phyloP scores from a whole-genome alignment of 441 rosid species.

The Pelargonium fulgidum region DNA sequence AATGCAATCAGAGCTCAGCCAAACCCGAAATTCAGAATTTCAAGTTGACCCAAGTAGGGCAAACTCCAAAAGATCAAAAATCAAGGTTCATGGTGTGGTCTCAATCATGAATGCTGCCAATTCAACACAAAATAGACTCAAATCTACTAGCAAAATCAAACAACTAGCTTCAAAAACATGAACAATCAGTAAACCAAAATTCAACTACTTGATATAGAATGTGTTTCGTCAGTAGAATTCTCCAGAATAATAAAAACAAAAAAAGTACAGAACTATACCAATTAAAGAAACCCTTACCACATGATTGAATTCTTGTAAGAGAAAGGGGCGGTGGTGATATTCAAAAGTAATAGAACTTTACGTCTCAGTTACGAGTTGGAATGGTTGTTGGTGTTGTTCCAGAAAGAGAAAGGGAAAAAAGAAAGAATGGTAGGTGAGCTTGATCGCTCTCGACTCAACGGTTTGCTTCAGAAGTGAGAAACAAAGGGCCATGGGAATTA shows the following conservation, averaged over 20 bases:
- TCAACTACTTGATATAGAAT: not conserved
- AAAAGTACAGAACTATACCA: not conserved
- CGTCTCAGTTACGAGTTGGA: not conserved
- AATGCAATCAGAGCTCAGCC: not conserved
- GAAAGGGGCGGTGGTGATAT: not conserved
- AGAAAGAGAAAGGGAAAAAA: not conserved
- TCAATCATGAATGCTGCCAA: conserved; percentile 4
- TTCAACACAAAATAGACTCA: not conserved
- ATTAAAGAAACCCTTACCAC: not conserved
- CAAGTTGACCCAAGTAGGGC: not conserved
- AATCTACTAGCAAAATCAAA: not conserved
- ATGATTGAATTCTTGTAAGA: not conserved
- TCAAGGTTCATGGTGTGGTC: not conserved
- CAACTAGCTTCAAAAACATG: not conserved
- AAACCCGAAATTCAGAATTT: not conserved
- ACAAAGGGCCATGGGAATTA: not conserved
- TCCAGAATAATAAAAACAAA: not conserved
- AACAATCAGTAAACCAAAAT: not conserved
- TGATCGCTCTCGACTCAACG: not conserved
- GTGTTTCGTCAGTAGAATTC: not conserved
- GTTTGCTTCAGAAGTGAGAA: not conserved
- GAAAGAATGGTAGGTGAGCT: not conserved
- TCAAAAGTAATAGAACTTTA: not conserved
- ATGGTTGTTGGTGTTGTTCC: not conserved
- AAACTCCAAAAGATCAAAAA: not conserved